Percentiles rank a stretch among this genome's conserved stretches.
Evolutionary conservation across 495 filamentous ascomycete genomes (phyloP).

Genomic region (Xylaria telfairii): DNA sequence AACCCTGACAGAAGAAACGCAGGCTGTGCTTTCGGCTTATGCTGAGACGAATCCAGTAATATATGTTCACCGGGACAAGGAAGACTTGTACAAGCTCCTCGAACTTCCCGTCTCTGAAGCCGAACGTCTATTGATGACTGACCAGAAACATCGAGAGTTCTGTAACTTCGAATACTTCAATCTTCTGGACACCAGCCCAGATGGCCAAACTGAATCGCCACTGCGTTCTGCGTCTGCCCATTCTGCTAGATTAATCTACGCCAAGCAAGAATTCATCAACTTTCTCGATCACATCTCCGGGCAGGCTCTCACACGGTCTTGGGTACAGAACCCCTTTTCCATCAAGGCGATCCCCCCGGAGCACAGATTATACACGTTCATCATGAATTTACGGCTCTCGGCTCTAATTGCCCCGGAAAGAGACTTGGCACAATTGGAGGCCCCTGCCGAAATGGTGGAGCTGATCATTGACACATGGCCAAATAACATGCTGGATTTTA

Average conservation of each 20-base stretch:
- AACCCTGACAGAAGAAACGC: constrained; percentile 60
- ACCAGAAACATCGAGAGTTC: constrained; percentile 64
- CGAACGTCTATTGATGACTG: constrained; percentile 59
- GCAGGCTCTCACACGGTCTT: constrained; percentile 57
- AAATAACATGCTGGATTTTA: constrained; percentile 52
- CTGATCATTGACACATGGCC: constrained; percentile 71
- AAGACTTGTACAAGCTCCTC: constrained; percentile 69
- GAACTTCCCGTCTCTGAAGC: constrained; percentile 58
- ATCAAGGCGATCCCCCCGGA: constrained; percentile 71
- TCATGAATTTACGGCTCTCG: constrained; percentile 67
- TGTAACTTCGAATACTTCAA: constrained; percentile 86
- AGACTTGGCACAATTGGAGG: constrained; percentile 68
- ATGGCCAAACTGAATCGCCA: constrained; percentile 49
- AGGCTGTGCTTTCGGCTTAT: constrained; percentile 63
- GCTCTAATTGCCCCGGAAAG: constrained; percentile 60
- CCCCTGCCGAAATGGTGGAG: constrained; percentile 74
- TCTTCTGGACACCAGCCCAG: constrained; percentile 55
- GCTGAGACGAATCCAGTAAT: constrained; percentile 73
- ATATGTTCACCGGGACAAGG: constrained; percentile 72
- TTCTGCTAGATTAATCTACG: constrained; percentile 66
- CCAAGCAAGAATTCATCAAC: constrained; percentile 74
- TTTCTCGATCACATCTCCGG: constrained; percentile 73
- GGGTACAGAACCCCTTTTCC: constrained; percentile 75
- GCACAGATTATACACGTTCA: constrained; percentile 68
- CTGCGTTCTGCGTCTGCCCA: constrained; percentile 56